These are phyloP conservation scores for Phalaenopsis equestris DNA, from an alignment of 106 monocot species.

Conservation along the genomic window DNA sequence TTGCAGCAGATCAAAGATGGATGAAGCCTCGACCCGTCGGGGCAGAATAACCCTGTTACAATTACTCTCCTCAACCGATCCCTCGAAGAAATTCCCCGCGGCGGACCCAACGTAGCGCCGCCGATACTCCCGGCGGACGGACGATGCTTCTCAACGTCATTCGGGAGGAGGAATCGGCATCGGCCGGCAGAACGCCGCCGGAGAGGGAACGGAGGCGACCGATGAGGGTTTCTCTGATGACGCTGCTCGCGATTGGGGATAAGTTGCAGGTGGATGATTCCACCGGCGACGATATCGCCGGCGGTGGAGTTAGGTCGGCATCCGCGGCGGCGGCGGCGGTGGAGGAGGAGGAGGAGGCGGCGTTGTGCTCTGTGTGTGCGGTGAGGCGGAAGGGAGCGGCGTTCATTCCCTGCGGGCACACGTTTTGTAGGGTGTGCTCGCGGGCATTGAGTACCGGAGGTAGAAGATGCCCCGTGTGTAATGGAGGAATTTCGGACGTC, in stretches of 20 bases:
- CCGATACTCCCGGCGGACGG: not conserved
- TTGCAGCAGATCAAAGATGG: too few species aligned
- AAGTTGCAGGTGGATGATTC: not conserved
- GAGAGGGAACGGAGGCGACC: not conserved
- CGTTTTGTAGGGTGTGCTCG: slow-evolving; percentile 20
- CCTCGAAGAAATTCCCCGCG: not conserved
- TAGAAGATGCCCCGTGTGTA: slow-evolving; percentile 14
- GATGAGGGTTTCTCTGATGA: slow-evolving; percentile 19
- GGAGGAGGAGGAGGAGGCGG: not conserved
- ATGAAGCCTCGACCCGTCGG: too few species aligned
- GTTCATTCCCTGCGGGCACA: slow-evolving; percentile 29
- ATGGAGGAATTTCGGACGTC: slow-evolving; percentile 9
- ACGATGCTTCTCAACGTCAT: slow-evolving; percentile 13
- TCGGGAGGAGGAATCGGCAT: not conserved
- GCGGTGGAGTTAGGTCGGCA: not conserved
- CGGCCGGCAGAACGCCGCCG: not conserved
- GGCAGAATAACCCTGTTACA: too few species aligned
- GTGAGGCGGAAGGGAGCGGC: slow-evolving; percentile 18
- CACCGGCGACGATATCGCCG: not conserved
- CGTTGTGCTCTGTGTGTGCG: slow-evolving; percentile 23
- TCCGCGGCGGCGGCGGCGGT: not conserved
- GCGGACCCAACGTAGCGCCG: not conserved
- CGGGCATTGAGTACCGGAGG: not conserved
- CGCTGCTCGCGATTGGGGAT: slow-evolving; percentile 9
- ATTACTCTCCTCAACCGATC: too few species aligned